Percentiles rank a stretch among this genome's conserved stretches.
Conservation (phyloP, 306 rosid genomes). For the Erythrophleum fordii region DNA sequence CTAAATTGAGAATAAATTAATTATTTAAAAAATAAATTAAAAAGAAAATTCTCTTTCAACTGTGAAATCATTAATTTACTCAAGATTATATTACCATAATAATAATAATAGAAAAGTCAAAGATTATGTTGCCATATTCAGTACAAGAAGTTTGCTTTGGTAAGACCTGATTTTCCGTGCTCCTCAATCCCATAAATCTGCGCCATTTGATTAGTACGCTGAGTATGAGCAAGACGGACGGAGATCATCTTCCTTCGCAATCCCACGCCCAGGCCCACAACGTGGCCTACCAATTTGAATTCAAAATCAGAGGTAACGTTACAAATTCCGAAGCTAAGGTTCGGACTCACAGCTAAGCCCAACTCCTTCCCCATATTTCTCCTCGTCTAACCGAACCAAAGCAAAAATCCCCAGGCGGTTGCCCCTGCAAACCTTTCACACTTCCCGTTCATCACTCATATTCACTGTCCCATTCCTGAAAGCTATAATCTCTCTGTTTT, state of each 20-base stretch:
- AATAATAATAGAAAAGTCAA: too few species aligned
- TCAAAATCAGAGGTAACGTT: slow-evolving; percentile 59
- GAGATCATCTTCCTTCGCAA: not conserved
- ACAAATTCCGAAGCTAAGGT: slow-evolving; percentile 38
- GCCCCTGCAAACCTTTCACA: slow-evolving; percentile 13
- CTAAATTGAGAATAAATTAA: too few species aligned
- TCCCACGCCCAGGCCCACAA: not conserved
- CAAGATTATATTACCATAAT: too few species aligned
- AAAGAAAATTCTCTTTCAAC: too few species aligned
- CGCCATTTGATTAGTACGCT: not conserved
- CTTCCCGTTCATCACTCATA: not conserved
- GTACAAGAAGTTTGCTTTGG: too few species aligned
- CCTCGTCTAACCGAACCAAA: not conserved
- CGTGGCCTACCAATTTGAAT: slow-evolving; percentile 57
- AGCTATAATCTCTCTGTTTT: not conserved
- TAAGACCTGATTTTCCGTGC: not conserved
- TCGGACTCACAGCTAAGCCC: slow-evolving; percentile 19
- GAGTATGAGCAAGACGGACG: not conserved
- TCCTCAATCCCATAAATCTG: too few species aligned
- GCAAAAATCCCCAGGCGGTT: not conserved
- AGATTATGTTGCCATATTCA: too few species aligned
- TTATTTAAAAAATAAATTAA: too few species aligned
- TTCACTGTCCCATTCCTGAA: slow-evolving; percentile 23
- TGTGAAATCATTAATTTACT: too few species aligned
- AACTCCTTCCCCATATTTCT: not conserved